These are phyloP conservation scores for Cyberlindnera nakhonratchasimensis DNA, from an alignment of 805 yeast species.

Conservation along the genomic window DNA sequence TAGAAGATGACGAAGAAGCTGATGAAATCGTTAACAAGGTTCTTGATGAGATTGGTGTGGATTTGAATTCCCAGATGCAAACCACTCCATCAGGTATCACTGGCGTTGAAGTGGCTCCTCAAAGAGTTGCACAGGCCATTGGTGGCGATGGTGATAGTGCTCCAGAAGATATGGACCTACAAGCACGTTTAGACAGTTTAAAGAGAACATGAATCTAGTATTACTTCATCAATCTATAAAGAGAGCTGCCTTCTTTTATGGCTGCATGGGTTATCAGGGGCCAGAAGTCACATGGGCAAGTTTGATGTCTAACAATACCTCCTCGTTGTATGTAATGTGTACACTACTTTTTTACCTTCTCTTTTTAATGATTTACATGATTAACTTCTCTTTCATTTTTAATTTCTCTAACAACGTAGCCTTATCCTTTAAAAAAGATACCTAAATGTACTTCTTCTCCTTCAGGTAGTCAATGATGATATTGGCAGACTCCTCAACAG, in stretches of 20 bases:
- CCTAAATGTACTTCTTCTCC: conserved; percentile 37
- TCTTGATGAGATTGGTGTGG: conserved; percentile 94
- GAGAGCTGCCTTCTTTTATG: no score
- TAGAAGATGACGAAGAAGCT: conserved; percentile 82
- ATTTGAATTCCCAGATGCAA: conserved; percentile 50
- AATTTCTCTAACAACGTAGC: not conserved
- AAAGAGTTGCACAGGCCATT: conserved; percentile 49
- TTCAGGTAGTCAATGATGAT: conserved; percentile 65
- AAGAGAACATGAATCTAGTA: conserved; percentile 44
- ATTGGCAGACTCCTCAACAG: conserved; percentile 80
- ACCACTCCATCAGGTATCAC: conserved; percentile 40
- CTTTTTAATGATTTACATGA: not conserved
- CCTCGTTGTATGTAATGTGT: not conserved
- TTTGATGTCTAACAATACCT: not conserved
- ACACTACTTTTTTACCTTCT: not conserved
- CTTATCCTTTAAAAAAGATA: not conserved
- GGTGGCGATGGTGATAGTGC: conserved; percentile 41
- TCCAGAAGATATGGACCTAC: conserved; percentile 74
- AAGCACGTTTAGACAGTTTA: conserved; percentile 81
- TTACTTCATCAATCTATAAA: not conserved
- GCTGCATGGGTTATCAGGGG: no score
- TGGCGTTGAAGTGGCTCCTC: conserved; percentile 24
- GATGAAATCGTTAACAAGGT: conserved; percentile 91
- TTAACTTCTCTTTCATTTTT: not conserved
- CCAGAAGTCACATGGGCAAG: no score